Percentiles rank a stretch among this genome's conserved stretches.
phyloP scores from a whole-genome alignment of 129 eudicot genomes.

The Helichrysum umbraculigerum region DNA sequence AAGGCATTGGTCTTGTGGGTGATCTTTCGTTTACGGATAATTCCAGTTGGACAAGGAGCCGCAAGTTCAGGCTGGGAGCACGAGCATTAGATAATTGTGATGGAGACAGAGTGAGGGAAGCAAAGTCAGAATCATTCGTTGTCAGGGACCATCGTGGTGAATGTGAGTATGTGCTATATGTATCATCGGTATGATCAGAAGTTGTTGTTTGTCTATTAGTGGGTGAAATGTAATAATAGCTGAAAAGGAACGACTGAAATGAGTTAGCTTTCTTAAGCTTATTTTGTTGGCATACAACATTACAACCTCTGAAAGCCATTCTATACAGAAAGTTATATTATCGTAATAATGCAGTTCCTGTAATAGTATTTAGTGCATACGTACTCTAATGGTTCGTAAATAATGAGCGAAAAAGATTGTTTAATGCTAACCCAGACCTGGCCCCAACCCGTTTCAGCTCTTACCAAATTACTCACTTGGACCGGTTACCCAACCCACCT shows the following conservation, averaged over 20 bases:
- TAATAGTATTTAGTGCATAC: too few relatives aligned
- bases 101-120: slow-evolving; percentile 78
- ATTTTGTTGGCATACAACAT: neutral
- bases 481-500: neutral
- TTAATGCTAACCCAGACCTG: too few relatives aligned
- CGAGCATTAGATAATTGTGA: slow-evolving; percentile 55
- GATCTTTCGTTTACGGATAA: slow-evolving; percentile 83
- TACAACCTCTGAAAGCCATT: neutral
- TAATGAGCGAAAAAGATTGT: too few relatives aligned
- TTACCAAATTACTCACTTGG: neutral
- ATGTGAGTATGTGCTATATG: slow-evolving; percentile 53
- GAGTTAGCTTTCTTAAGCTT: neutral
- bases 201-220: slow-evolving; percentile 6
- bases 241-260: neutral
- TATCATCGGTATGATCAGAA: slow-evolving; percentile 1
- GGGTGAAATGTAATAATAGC: neutral
- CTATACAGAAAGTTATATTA: neutral
- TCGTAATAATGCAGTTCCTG: neutral
- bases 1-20: slow-evolving; percentile 72
- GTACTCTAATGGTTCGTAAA: too few relatives aligned
- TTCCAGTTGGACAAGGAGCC: slow-evolving; percentile 99
- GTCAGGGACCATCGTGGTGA: slow-evolving; percentile 99
- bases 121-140: slow-evolving; percentile 76
- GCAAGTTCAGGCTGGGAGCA: slow-evolving; percentile 90
- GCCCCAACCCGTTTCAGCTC: too few relatives aligned